These are phyloP conservation scores for Fusarium neocosmosporiellum DNA, from an alignment of 2,329 filamentous ascomycete species.

Conservation along the genomic window DNA sequence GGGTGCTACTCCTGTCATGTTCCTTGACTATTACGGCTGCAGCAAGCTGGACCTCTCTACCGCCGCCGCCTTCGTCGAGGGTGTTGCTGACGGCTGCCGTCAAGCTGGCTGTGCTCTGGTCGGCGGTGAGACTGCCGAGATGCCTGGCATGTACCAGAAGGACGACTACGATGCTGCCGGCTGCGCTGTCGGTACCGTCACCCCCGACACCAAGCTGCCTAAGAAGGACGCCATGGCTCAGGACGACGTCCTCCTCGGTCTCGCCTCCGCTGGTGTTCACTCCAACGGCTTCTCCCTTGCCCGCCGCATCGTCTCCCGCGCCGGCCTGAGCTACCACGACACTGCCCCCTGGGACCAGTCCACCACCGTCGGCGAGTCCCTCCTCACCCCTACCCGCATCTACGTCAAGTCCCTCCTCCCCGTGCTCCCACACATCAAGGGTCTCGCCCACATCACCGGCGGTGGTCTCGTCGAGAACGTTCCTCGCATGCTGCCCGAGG, in stretches of 20 bases:
- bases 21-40: constrained; percentile 98
- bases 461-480: constrained; percentile 95
- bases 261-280: constrained; percentile 88
- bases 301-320: constrained; percentile 83
- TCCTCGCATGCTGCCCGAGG: constrained; percentile 86
- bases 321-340: constrained; percentile 77
- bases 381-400: constrained; percentile 91
- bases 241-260: constrained; percentile 87
- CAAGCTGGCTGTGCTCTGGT: constrained; percentile 89
- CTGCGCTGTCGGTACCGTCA: constrained; percentile 87
- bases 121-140: constrained; percentile 98
- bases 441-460: constrained; percentile 96
- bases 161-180: constrained; percentile 95
- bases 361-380: constrained; percentile 75
- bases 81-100: constrained; percentile 88
- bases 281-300: constrained; percentile 99
- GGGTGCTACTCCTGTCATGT: constrained; percentile 93
- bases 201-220: constrained; percentile 76
- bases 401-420: constrained; percentile 87
- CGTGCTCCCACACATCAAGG: constrained; percentile 79
- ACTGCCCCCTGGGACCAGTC: constrained; percentile 79
- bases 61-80: constrained; percentile 88
- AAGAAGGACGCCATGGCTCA: constrained; percentile 78
- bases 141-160: constrained; percentile 92
- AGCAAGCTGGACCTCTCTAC: constrained; percentile 83